A percentile compares a stretch with the other conserved stretches of the same genome.
These are phyloP conservation scores for Citrus cavaleriei DNA, from an alignment of 345 rosid genomes.

Conservation along the genomic window DNA sequence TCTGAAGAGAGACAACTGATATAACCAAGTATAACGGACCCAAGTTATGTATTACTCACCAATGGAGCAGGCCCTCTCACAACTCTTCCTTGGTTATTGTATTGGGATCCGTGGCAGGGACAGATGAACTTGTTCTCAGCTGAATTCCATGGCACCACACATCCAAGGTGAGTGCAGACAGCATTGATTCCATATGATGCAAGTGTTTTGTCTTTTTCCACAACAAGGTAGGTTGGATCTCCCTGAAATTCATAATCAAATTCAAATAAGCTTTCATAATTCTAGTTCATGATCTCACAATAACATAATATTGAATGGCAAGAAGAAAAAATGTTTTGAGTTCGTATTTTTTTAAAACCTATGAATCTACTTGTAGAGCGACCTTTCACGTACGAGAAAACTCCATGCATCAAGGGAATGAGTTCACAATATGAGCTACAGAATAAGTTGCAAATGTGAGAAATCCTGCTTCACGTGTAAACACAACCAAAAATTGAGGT, in stretches of 20 bases:
- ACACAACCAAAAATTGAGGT: not conserved
- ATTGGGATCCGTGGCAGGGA: slow-evolving; percentile 98
- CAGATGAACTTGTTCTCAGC: slow-evolving; percentile 93
- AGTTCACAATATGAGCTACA: not conserved
- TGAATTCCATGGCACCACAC: slow-evolving; percentile 88
- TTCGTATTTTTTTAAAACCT: not conserved
- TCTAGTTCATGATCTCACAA: not conserved
- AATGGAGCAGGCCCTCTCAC: slow-evolving; percentile 97
- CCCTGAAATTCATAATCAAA: slow-evolving; percentile 45
- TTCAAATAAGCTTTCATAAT: not conserved
- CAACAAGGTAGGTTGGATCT: slow-evolving; percentile 95
- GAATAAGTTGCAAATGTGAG: not conserved
- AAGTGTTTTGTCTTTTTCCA: slow-evolving; percentile 78
- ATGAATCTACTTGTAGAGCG: not conserved
- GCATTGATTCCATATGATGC: slow-evolving; percentile 81
- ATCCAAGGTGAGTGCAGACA: slow-evolving; percentile 95
- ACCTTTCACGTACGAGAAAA: not conserved
- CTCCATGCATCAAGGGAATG: not conserved
- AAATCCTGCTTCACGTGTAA: not conserved
- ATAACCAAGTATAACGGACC: not conserved
- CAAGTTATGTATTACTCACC: slow-evolving; percentile 41
- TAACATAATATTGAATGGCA: not conserved
- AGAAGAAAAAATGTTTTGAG: not conserved
- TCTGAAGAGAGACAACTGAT: not conserved
- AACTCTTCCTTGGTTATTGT: slow-evolving; percentile 92